Evolutionary conservation across 345 rosid species (phyloP).

Genomic region (Trapa incisa): DNA sequence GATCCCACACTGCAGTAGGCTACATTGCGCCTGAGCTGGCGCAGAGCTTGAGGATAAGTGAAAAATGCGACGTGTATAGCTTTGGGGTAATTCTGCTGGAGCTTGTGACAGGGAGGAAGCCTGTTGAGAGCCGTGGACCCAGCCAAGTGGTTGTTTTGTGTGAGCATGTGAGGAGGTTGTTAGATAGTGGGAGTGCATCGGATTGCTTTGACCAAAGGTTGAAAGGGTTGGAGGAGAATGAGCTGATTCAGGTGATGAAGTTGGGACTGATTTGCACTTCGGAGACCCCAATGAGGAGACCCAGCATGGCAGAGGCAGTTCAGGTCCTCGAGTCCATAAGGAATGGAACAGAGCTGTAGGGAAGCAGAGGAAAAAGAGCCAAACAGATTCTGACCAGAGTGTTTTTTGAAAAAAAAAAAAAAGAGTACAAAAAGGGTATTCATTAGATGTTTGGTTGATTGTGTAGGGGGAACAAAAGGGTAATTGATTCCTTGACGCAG

Average conservation of each 20-base stretch:
- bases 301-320: constrained; percentile 94
- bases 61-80: constrained; percentile 87
- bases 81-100: constrained; percentile 87
- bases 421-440: not conserved
- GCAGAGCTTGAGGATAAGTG: constrained; percentile 59
- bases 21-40: constrained; percentile 97
- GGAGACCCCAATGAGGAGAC: constrained; percentile 65
- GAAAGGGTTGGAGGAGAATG: constrained; percentile 73
- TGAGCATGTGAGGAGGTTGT: constrained; percentile 40
- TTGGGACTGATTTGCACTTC: constrained; percentile 77
- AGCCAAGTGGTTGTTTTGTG: constrained; percentile 63
- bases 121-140: constrained; percentile 61
- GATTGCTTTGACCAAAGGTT: constrained; percentile 69
- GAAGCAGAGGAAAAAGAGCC: constrained; percentile 7
- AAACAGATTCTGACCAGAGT: not conserved
- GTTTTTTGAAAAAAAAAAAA: not conserved
- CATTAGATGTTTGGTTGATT: not conserved
- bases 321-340: constrained; percentile 91
- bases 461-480: constrained; percentile 5
- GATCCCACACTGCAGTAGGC: constrained; percentile 80
- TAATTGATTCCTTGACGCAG: not conserved
- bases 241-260: constrained; percentile 87
- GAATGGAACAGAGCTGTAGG: constrained; percentile 41
- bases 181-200: constrained; percentile 70
- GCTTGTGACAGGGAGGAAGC: constrained; percentile 83